These are phyloP conservation scores for Rossbeevera mucosa DNA, from an alignment of 768 basidiomycete species.

Conservation along the genomic window DNA sequence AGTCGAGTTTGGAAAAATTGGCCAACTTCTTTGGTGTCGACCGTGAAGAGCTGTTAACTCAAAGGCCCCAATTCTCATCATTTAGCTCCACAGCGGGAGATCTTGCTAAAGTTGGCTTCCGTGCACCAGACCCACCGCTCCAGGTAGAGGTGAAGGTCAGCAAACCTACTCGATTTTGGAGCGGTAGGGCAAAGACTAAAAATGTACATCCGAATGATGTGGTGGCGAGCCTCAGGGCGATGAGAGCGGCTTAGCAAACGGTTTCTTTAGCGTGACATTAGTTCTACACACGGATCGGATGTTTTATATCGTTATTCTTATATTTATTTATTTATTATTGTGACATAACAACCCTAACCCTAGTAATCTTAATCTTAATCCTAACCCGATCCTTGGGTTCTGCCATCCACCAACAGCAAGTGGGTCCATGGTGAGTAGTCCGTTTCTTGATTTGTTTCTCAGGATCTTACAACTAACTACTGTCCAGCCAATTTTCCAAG, in stretches of 20 bases:
- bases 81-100: slow-evolving; percentile 2
- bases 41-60: slow-evolving; percentile 1
- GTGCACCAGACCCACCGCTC: slow-evolving; percentile 2
- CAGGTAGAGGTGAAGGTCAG: slow-evolving; percentile 39
- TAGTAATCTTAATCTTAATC: slow-evolving; percentile 16
- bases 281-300: background rate
- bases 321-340: background rate
- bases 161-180: slow-evolving; percentile 39
- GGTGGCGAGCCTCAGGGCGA: slow-evolving; percentile 40
- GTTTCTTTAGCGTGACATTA: background rate
- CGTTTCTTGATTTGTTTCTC: background rate
- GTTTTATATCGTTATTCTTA: background rate
- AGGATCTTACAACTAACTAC: slow-evolving; percentile 3
- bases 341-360: slow-evolving; percentile 20
- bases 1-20: slow-evolving; percentile 11
- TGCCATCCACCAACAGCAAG: background rate
- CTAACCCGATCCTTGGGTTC: slow-evolving; percentile 34
- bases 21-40: slow-evolving; percentile 15
- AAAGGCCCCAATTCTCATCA: background rate
- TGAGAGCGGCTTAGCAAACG: slow-evolving; percentile 29
- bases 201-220: slow-evolving; percentile 40
- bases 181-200: slow-evolving; percentile 27
- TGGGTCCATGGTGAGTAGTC: slow-evolving; percentile 20
- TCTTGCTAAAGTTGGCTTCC: background rate
- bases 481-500: slow-evolving; percentile 67